phyloP scores from a whole-genome alignment of 148 eudicot species.

The Arctostaphylos glauca region DNA sequence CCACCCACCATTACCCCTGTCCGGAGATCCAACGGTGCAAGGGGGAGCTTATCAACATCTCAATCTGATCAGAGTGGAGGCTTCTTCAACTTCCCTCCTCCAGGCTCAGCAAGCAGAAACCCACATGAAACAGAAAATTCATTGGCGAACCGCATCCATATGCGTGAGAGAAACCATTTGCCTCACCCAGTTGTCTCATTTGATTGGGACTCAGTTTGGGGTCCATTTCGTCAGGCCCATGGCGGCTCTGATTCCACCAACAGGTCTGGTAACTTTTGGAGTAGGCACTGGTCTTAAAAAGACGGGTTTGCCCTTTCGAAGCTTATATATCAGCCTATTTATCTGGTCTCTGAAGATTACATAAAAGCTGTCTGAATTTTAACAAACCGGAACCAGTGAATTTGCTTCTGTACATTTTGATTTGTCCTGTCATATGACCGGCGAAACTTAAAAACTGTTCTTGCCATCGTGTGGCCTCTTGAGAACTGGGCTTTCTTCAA shows the following conservation, averaged over 20 bases:
- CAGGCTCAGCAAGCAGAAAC: slow-evolving; percentile 18
- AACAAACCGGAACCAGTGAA: slow-evolving; percentile 3
- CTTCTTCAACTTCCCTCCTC: slow-evolving; percentile 19
- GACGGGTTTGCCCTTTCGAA: background rate
- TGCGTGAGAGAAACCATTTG: slow-evolving; percentile 15
- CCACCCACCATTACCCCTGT: slow-evolving; percentile 19
- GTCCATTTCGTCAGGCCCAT: slow-evolving; percentile 14
- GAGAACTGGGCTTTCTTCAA: background rate
- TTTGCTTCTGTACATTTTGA: slow-evolving; percentile 2
- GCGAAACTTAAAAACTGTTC: slow-evolving; percentile 17
- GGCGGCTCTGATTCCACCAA: slow-evolving; percentile 23
- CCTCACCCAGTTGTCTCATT: slow-evolving; percentile 20
- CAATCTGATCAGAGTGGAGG: slow-evolving; percentile 25
- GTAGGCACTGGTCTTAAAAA: slow-evolving; percentile 29
- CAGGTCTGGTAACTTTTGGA: slow-evolving; percentile 25
- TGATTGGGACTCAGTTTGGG: slow-evolving; percentile 15
- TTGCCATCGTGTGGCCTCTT: slow-evolving; percentile 13
- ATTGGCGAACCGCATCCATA: slow-evolving; percentile 4
- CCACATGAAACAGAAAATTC: slow-evolving; percentile 25
- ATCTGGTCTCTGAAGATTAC: background rate
- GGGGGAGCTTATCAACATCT: slow-evolving; percentile 21
- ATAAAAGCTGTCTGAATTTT: background rate
- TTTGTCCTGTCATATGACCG: slow-evolving; percentile 12
- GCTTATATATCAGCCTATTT: background rate
- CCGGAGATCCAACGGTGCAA: slow-evolving; percentile 29